Evolutionary conservation across 352 stramenopile genomes (phyloP).

Genomic region (Phytophthora crassamura): DNA sequence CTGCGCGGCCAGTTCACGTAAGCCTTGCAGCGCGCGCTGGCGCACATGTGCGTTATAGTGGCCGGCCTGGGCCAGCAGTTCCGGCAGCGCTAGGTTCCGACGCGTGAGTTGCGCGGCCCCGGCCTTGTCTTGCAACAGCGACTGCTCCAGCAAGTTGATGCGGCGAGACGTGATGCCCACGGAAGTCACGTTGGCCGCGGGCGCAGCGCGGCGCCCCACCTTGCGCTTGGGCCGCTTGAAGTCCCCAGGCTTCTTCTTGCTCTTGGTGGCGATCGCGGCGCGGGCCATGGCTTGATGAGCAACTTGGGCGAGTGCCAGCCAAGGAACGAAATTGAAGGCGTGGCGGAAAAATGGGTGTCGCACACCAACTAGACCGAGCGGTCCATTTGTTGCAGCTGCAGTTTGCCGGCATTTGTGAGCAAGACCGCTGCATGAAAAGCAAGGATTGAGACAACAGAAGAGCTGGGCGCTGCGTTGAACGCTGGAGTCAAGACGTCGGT

Average conservation of each 20-base stretch:
- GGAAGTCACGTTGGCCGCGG: slow-evolving; percentile 80
- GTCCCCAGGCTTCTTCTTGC: slow-evolving; percentile 88
- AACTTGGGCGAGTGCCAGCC: slow-evolving; percentile 5
- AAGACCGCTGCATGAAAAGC: too few relatives aligned
- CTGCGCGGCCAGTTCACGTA: slow-evolving; percentile 66
- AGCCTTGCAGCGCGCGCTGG: slow-evolving; percentile 67
- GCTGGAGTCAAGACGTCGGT: too few relatives aligned
- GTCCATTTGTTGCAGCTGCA: too few relatives aligned
- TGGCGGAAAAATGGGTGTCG: too few relatives aligned
- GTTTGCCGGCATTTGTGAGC: too few relatives aligned
- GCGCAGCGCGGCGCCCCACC: slow-evolving; percentile 72
- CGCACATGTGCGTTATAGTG: slow-evolving; percentile 88
- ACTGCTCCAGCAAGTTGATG: slow-evolving; percentile 88
- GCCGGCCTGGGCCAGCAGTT: slow-evolving; percentile 68
- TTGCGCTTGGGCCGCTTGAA: slow-evolving; percentile 91
- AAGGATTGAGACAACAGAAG: too few relatives aligned
- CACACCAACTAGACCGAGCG: too few relatives aligned
- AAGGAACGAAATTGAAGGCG: too few relatives aligned
- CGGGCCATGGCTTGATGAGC: slow-evolving; percentile 46
- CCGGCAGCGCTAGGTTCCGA: slow-evolving; percentile 67
- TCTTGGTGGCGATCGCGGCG: slow-evolving; percentile 50
- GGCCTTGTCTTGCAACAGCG: slow-evolving; percentile 73
- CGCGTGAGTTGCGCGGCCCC: slow-evolving; percentile 66
- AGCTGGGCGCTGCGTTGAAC: too few relatives aligned
- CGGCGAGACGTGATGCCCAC: slow-evolving; percentile 76